Percentiles rank a stretch among this genome's conserved stretches.
Evolutionary conservation across 2,329 filamentous ascomycete species (phyloP).

Genomic region (Hypoxylon sp.): DNA sequence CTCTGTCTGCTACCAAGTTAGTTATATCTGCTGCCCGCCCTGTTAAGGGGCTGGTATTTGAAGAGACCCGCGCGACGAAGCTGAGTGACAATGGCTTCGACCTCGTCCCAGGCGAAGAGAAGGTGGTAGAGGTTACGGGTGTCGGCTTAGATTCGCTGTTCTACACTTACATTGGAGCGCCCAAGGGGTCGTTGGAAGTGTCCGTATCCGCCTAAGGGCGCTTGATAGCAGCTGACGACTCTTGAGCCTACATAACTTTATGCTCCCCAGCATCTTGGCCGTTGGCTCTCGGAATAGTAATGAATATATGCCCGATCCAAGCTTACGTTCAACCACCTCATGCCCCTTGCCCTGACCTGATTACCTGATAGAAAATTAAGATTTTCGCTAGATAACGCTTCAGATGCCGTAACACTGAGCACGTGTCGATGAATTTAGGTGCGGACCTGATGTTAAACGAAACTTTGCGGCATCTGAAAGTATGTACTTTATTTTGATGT

Average conservation of each 20-base stretch:
- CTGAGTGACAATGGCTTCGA: conserved; percentile 67
- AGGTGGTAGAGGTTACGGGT: conserved; percentile 39
- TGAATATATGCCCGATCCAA: too few relatives aligned
- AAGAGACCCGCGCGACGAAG: conserved; percentile 54
- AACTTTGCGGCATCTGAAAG: too few relatives aligned
- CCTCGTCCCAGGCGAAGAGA: conserved; percentile 57
- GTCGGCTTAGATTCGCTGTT: conserved; percentile 26
- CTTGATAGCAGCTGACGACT: background rate
- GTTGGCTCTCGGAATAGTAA: too few relatives aligned
- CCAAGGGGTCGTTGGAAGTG: conserved; percentile 34
- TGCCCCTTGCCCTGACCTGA: too few relatives aligned
- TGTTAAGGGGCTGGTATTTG: conserved; percentile 64
- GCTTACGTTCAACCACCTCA: too few relatives aligned
- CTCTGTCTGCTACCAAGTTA: conserved; percentile 39
- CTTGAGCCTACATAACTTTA: background rate
- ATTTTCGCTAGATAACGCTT: too few relatives aligned
- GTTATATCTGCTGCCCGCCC: conserved; percentile 53
- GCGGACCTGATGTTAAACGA: too few relatives aligned
- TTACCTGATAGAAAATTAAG: too few relatives aligned
- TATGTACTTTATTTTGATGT: too few relatives aligned
- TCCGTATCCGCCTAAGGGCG: background rate
- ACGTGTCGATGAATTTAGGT: too few relatives aligned
- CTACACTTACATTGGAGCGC: conserved; percentile 42
- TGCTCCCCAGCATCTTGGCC: too few relatives aligned
- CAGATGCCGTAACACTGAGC: too few relatives aligned